Evolutionary conservation across 208 protist species (phyloP).

Genomic region (Herpetomonas tarakana): DNA sequence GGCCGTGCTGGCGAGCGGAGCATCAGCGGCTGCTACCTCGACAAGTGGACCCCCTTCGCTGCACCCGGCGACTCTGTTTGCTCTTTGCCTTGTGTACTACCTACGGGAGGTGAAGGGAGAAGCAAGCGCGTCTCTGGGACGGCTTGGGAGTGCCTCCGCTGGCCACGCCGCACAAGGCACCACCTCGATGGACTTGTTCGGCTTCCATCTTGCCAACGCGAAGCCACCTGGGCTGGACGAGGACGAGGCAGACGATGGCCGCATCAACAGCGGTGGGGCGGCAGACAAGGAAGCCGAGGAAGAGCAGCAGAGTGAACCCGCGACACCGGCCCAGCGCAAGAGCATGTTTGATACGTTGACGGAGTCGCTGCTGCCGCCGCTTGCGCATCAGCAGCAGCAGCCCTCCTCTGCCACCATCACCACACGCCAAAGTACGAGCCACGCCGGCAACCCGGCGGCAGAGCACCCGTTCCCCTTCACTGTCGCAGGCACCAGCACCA

Average conservation of each 20-base stretch:
- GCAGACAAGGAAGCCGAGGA: not conserved
- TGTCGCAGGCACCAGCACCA: too few species aligned
- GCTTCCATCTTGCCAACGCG: not conserved
- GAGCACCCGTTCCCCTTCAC: too few species aligned
- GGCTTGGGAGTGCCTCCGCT: too few species aligned
- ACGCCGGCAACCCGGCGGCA: too few species aligned
- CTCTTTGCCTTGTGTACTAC: not conserved
- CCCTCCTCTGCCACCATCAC: too few species aligned
- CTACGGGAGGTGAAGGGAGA: too few species aligned
- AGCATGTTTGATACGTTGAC: not conserved
- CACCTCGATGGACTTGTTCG: too few species aligned
- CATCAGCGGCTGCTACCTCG: constrained; percentile 14
- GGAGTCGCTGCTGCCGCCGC: not conserved
- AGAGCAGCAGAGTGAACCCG: not conserved
- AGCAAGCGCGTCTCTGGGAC: too few species aligned
- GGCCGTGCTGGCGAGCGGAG: constrained; percentile 8
- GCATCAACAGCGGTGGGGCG: not conserved
- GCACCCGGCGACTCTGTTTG: not conserved
- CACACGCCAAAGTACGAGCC: too few species aligned
- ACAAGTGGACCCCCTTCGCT: too few species aligned
- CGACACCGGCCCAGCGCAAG: not conserved
- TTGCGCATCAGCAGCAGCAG: too few species aligned
- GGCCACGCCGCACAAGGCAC: too few species aligned
- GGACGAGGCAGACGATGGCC: not conserved
- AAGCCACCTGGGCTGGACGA: not conserved